Evolutionary conservation across 345 rosid species (phyloP).

Genomic region (Litchi chinensis): DNA sequence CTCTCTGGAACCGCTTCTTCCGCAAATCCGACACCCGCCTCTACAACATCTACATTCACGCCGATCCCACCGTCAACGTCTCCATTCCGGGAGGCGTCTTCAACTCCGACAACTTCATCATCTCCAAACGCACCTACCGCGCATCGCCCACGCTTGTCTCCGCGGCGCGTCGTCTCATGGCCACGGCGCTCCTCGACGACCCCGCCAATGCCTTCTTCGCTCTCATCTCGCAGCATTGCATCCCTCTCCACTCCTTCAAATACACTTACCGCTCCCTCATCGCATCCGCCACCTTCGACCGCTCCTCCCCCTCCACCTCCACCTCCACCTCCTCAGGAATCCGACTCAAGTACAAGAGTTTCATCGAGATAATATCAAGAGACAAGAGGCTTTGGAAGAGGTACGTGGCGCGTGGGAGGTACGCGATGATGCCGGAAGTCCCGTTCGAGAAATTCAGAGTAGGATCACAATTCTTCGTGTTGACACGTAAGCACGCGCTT

Average conservation of each 20-base stretch:
- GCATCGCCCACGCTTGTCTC: constrained; percentile 90
- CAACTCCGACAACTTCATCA: constrained; percentile 43
- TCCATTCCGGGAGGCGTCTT: constrained; percentile 55
- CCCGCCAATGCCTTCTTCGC: constrained; percentile 87
- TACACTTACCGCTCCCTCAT: constrained; percentile 70
- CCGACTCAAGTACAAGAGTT: constrained; percentile 61
- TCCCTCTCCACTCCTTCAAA: constrained; percentile 78
- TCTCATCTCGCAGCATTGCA: constrained; percentile 78
- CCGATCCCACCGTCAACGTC: constrained; percentile 71
- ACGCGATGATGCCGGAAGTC: constrained; percentile 82
- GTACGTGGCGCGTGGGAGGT: constrained; percentile 72
- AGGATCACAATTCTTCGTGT: constrained; percentile 92
- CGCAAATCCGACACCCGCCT: constrained; percentile 31
- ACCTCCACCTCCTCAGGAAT: constrained; percentile 46
- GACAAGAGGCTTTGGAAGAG: constrained; percentile 84
- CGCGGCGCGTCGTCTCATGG: constrained; percentile 89
- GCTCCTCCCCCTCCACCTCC: constrained; percentile 33
- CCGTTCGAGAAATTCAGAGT: constrained; percentile 65
- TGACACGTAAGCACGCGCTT: constrained; percentile 79
- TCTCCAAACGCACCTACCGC: constrained; percentile 69
- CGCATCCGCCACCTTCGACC: constrained; percentile 53
- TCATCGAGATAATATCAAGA: constrained; percentile 67
- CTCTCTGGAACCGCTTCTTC: constrained; percentile 83
- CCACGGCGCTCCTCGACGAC: constrained; percentile 83
- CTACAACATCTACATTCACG: constrained; percentile 85